Evolutionary conservation across 176 grass and related monocot genomes (phyloP).

Genomic region (Elymus sibiricus): DNA sequence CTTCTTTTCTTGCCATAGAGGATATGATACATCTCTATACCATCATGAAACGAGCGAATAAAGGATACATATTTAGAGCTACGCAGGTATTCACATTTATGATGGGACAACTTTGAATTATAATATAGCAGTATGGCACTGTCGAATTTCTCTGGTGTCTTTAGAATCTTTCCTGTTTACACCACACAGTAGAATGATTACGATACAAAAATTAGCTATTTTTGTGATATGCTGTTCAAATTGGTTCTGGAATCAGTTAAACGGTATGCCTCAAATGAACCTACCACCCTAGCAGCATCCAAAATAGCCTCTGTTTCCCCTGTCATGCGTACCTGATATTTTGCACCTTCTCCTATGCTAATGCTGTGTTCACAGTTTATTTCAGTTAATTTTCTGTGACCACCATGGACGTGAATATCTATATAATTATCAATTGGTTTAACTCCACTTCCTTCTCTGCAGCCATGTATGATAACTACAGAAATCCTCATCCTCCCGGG

Average conservation of each 20-base stretch:
- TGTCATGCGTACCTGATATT: background rate
- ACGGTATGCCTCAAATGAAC: background rate
- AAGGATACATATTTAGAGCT: too few species aligned
- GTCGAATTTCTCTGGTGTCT: too few species aligned
- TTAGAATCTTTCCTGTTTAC: too few species aligned
- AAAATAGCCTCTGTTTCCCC: background rate
- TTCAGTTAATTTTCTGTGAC: background rate
- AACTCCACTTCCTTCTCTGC: constrained; percentile 18
- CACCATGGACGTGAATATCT: background rate
- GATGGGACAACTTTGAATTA: too few species aligned
- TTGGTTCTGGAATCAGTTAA: background rate
- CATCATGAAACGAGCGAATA: too few species aligned
- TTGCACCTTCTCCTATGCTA: background rate
- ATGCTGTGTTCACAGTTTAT: background rate
- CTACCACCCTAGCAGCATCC: too few species aligned
- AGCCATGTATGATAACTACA: constrained; percentile 74
- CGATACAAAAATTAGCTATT: background rate
- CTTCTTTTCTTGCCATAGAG: too few species aligned
- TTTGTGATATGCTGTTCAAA: background rate
- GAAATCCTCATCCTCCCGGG: constrained; percentile 41
- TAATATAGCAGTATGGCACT: background rate
- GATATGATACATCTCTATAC: too few species aligned
- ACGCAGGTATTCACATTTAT: too few species aligned
- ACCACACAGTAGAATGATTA: background rate
- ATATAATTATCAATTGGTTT: background rate